A percentile compares a stretch with the other conserved stretches of the same genome.
These are phyloP conservation scores for Phycomyces nitens DNA, from an alignment of 192 early-diverging fungal genomes.

Conservation along the genomic window DNA sequence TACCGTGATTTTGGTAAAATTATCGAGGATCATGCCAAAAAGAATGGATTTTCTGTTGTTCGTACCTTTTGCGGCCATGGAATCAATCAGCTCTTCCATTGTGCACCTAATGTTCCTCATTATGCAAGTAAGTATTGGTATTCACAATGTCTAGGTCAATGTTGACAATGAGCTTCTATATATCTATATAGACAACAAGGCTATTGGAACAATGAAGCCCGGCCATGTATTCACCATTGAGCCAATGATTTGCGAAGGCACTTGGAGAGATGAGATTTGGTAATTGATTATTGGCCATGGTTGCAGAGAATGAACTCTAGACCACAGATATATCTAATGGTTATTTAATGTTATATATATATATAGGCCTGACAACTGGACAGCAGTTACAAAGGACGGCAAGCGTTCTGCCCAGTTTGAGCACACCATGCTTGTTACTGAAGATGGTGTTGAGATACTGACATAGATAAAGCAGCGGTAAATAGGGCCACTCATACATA, in stretches of 20 bases:
- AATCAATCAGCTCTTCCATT: slow-evolving; percentile 84
- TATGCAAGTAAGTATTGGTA: slow-evolving; percentile 72
- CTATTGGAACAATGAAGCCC: slow-evolving; percentile 91
- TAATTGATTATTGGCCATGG: too few species aligned
- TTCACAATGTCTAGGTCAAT: too few species aligned
- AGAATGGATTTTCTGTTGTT: slow-evolving; percentile 88
- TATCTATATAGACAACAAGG: slow-evolving; percentile 87
- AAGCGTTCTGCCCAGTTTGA: slow-evolving; percentile 98
- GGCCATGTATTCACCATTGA: slow-evolving; percentile 98
- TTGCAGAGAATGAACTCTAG: too few species aligned
- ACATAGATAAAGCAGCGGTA: slow-evolving; percentile 33
- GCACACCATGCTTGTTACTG: slow-evolving; percentile 89
- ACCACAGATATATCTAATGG: too few species aligned
- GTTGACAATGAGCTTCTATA: too few species aligned
- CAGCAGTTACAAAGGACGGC: slow-evolving; percentile 85
- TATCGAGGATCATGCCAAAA: slow-evolving; percentile 83
- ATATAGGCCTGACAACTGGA: slow-evolving; percentile 81
- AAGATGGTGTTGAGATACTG: slow-evolving; percentile 86
- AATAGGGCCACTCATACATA: too few species aligned
- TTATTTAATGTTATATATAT: too few species aligned
- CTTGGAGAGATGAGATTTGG: slow-evolving; percentile 64
- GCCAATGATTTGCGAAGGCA: slow-evolving; percentile 97
- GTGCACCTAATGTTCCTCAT: slow-evolving; percentile 88
- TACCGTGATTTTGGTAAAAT: slow-evolving; percentile 92
- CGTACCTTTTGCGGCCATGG: slow-evolving; percentile 93